Evolutionary conservation across 371 early-diverging fungal species (phyloP).

Genomic region (Choanephora cucurbitarum): DNA sequence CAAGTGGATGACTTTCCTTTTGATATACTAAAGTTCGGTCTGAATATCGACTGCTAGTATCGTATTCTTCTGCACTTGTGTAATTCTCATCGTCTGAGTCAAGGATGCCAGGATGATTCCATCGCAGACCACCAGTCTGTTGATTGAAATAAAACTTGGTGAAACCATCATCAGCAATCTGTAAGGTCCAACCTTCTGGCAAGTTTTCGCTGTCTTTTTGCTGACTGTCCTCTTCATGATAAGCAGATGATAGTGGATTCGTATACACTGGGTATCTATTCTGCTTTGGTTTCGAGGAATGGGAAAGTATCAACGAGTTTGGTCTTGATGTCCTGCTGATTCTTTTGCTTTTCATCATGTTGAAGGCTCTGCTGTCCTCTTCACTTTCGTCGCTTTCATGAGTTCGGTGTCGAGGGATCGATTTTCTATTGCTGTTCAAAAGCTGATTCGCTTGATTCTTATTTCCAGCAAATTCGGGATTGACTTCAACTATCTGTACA

Average conservation of each 20-base stretch:
- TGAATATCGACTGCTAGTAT: neutral
- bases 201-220: constrained; percentile 3
- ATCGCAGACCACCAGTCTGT: constrained; percentile 31
- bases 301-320: constrained; percentile 2
- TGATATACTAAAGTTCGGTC: neutral
- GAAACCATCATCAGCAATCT: constrained; percentile 29
- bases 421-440: neutral
- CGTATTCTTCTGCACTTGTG: constrained; percentile 9
- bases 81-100: constrained; percentile 29
- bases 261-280: constrained; percentile 6
- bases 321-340: constrained; percentile 4
- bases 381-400: constrained; percentile 13
- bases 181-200: constrained; percentile 32
- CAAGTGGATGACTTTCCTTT: constrained; percentile 2
- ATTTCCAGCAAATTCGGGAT: constrained; percentile 1
- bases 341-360: constrained; percentile 9
- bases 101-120: constrained; percentile 22
- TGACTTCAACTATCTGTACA: constrained; percentile 57
- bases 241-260: neutral
- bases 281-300: neutral
- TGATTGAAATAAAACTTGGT: constrained; percentile 29
- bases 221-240: constrained; percentile 2
- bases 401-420: too few relatives aligned
- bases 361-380: constrained; percentile 18
- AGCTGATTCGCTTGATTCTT: neutral